Evolutionary conservation across 2,329 filamentous ascomycete genomes (phyloP).

Genomic region (Sclerotinia subarctica): DNA sequence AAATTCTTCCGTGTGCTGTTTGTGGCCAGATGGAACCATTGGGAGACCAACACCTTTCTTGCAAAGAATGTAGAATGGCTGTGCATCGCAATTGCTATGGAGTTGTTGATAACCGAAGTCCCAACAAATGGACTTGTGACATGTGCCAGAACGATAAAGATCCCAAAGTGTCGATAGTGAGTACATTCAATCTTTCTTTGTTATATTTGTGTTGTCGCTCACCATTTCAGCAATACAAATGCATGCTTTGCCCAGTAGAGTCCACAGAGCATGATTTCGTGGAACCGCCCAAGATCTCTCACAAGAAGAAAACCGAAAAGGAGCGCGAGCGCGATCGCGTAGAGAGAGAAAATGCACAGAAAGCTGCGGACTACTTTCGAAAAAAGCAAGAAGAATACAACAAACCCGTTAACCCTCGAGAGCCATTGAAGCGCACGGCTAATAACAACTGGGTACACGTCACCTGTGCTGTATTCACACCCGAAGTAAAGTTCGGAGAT

Average conservation of each 20-base stretch:
- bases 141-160: conserved; percentile 94
- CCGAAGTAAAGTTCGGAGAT: conserved; percentile 89
- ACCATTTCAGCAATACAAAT: conserved; percentile 71
- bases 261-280: conserved; percentile 79
- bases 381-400: conserved; percentile 81
- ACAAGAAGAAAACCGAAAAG: conserved; percentile 89
- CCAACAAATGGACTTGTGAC: conserved; percentile 88
- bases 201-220: conserved; percentile 34
- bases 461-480: conserved; percentile 84
- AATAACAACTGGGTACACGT: conserved; percentile 99
- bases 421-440: conserved; percentile 87
- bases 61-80: conserved; percentile 83
- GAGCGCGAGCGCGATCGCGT: conserved; percentile 83
- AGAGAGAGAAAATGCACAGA: conserved; percentile 79
- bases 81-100: conserved; percentile 94
- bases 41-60: conserved; percentile 71
- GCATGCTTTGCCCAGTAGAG: conserved; percentile 83
- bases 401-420: conserved; percentile 78
- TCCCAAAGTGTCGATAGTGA: conserved; percentile 84
- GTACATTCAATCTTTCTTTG: conserved; percentile 37
- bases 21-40: conserved; percentile 72
- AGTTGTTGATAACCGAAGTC: conserved; percentile 61
- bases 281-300: conserved; percentile 72
- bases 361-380: conserved; percentile 76
- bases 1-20: conserved; percentile 77